A percentile compares a stretch with the other conserved stretches of the same genome.
These are phyloP conservation scores for Beauveria scarabaeidicola DNA, from an alignment of 2,329 filamentous ascomycete genomes.

Conservation along the genomic window DNA sequence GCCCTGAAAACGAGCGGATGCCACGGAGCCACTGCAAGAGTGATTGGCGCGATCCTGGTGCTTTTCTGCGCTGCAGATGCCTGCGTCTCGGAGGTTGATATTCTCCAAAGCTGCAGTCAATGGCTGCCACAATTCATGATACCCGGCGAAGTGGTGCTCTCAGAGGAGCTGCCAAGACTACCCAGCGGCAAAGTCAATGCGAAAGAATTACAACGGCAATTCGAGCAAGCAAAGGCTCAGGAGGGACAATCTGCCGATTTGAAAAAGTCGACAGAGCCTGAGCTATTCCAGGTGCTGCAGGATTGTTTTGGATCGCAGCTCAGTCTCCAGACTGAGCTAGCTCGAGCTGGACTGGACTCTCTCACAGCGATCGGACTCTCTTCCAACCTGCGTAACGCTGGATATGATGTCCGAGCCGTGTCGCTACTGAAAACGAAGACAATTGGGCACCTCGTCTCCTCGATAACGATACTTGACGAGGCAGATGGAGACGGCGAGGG, in stretches of 20 bases:
- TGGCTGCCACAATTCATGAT: slow-evolving; percentile 84
- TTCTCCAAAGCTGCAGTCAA: slow-evolving; percentile 53
- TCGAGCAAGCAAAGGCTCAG: slow-evolving; percentile 15
- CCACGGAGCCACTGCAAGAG: slow-evolving; percentile 56
- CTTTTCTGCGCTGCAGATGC: slow-evolving; percentile 59
- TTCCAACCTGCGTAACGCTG: slow-evolving; percentile 50
- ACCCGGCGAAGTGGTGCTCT: slow-evolving; percentile 60
- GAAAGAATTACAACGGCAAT: slow-evolving; percentile 50
- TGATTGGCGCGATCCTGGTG: slow-evolving; percentile 62
- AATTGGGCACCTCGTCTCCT: slow-evolving; percentile 16
- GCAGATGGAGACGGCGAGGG: not conserved
- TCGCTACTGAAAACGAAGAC: slow-evolving; percentile 52
- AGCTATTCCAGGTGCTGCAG: slow-evolving; percentile 22
- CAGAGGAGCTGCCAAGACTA: slow-evolving; percentile 60
- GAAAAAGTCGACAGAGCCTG: not conserved
- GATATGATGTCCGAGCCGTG: slow-evolving; percentile 47
- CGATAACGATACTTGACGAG: slow-evolving; percentile 13
- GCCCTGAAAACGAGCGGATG: slow-evolving; percentile 53
- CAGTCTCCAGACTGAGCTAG: not conserved
- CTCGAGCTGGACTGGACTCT: slow-evolving; percentile 41
- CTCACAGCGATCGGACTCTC: slow-evolving; percentile 42
- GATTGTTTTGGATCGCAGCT: slow-evolving; percentile 24
- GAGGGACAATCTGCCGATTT: not conserved
- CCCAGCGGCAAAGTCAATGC: slow-evolving; percentile 79
- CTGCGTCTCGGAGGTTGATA: slow-evolving; percentile 23